Conservation (phyloP, 2,329 filamentous ascomycete species). For the Apiospora saccharicola region DNA sequence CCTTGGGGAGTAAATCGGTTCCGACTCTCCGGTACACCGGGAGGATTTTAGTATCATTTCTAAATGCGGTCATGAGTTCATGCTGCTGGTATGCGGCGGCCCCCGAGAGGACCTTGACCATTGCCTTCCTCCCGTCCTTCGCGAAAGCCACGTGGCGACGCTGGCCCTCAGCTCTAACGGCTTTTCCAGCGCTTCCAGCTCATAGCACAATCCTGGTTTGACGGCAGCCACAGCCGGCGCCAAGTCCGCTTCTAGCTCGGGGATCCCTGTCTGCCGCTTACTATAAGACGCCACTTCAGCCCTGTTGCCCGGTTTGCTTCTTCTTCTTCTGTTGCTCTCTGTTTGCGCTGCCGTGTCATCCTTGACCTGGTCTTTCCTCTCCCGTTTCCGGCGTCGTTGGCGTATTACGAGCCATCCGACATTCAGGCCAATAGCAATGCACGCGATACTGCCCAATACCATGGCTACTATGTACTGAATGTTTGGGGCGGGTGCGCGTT, state of each 20-base stretch:
- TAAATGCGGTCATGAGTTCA: neutral
- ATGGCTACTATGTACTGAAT: neutral
- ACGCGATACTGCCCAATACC: neutral
- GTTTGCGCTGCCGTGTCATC: neutral
- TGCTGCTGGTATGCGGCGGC: neutral
- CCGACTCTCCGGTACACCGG: neutral
- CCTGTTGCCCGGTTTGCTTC: neutral
- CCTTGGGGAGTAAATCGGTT: neutral
- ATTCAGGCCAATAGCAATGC: neutral
- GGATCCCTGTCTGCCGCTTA: neutral
- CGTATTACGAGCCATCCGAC: neutral
- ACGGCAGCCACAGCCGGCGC: neutral
- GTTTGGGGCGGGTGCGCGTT: neutral
- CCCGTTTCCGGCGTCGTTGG: neutral
- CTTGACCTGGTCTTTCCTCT: too few relatives aligned
- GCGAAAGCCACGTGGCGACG: constrained; percentile 7
- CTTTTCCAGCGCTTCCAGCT: neutral
- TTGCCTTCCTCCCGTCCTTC: neutral
- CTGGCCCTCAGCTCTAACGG: neutral
- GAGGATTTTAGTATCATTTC: neutral
- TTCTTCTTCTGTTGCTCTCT: neutral
- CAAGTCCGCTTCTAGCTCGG: constrained; percentile 5
- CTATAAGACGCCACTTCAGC: neutral
- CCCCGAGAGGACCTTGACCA: neutral
- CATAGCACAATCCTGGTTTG: neutral